phyloP scores from a whole-genome alignment of 345 rosid genomes.

The Eucalyptus sp. region DNA sequence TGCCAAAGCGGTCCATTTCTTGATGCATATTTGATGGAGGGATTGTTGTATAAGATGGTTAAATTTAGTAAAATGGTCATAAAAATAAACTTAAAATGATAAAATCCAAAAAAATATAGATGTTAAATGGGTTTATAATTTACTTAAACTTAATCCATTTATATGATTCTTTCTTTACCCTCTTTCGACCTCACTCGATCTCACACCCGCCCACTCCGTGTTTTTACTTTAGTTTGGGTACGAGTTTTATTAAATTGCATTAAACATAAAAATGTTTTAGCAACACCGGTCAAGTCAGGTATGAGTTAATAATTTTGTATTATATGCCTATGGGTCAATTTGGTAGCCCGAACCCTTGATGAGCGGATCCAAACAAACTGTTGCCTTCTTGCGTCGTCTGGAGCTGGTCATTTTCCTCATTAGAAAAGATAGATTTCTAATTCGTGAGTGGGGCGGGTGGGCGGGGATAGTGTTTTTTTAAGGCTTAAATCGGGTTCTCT shows the following conservation, averaged over 20 bases:
- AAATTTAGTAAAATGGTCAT: too few species aligned
- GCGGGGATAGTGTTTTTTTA: neutral
- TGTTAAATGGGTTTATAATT: accelerated
- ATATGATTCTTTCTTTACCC: too few species aligned
- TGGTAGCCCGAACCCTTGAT: neutral
- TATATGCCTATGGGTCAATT: neutral
- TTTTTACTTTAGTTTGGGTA: neutral
- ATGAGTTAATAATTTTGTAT: neutral
- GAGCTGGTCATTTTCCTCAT: neutral
- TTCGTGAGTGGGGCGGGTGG: neutral
- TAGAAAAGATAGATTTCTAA: neutral
- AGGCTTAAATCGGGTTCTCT: neutral
- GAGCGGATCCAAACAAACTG: neutral
- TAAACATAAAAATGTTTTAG: too few species aligned
- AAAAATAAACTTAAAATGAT: too few species aligned
- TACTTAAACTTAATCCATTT: too few species aligned
- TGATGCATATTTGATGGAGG: too few species aligned
- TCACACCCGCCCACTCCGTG: accelerated
- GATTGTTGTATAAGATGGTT: neutral
- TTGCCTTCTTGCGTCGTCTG: neutral
- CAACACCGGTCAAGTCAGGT: accelerated
- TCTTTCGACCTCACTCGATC: neutral
- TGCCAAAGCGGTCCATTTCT: neutral
- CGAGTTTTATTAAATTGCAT: too few species aligned
- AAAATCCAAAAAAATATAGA: neutral